Conservation (phyloP, 2,329 filamentous ascomycete genomes). For the Chaetomium strumarium region DNA sequence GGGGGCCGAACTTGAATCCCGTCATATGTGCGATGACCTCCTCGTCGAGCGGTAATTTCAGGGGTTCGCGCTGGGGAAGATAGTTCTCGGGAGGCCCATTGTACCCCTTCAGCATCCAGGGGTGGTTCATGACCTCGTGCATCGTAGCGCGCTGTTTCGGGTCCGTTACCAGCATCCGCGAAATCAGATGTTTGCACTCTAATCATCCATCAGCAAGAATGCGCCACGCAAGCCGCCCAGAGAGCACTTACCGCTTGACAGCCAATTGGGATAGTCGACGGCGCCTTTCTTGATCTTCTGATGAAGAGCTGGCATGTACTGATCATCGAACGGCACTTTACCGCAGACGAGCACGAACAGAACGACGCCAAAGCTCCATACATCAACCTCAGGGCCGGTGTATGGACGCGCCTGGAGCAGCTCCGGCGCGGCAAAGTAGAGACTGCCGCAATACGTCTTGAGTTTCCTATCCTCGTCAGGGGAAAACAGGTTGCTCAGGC, state of each 20-base stretch:
- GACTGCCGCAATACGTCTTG: slow-evolving; percentile 94
- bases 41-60: slow-evolving; percentile 77
- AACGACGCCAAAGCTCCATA: slow-evolving; percentile 99
- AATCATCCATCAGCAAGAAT: slow-evolving; percentile 31
- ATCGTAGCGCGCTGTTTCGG: slow-evolving; percentile 80
- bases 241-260: slow-evolving; percentile 68
- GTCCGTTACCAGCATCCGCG: slow-evolving; percentile 92
- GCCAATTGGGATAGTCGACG: slow-evolving; percentile 92
- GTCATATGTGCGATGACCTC: slow-evolving; percentile 91
- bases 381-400: slow-evolving; percentile 91
- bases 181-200: slow-evolving; percentile 94
- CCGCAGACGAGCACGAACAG: slow-evolving; percentile 95
- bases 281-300: slow-evolving; percentile 97
- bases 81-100: slow-evolving; percentile 82
- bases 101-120: slow-evolving; percentile 94
- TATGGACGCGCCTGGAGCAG: slow-evolving; percentile 90
- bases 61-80: slow-evolving; percentile 73
- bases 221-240: background rate
- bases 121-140: slow-evolving; percentile 87
- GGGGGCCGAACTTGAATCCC: slow-evolving; percentile 90
- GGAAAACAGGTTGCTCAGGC: slow-evolving; percentile 90
- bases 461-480: slow-evolving; percentile 67
- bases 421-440: slow-evolving; percentile 96
- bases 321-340: slow-evolving; percentile 97
- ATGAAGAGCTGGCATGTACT: slow-evolving; percentile 97